A percentile compares a stretch with the other conserved stretches of the same genome.
Conservation (phyloP, 768 basidiomycete genomes). For the Trichaptum fuscoviolaceum region DNA sequence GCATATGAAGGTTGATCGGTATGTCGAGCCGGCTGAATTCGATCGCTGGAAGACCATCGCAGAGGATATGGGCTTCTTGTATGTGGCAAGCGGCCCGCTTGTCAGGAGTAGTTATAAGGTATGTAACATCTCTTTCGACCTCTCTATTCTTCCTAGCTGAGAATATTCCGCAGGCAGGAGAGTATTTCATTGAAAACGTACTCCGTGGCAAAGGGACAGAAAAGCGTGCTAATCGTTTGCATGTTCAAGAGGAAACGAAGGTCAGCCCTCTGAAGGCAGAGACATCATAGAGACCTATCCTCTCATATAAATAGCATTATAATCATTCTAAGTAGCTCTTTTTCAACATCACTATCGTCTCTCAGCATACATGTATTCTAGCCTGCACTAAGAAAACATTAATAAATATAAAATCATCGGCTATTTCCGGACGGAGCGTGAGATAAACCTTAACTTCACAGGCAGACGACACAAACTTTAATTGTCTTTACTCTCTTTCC, state of each 20-base stretch:
- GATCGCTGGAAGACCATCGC: slow-evolving; percentile 86
- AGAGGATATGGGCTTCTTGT: slow-evolving; percentile 92
- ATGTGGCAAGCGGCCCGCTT: slow-evolving; percentile 94
- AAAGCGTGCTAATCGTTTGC: slow-evolving; percentile 27
- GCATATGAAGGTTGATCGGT: slow-evolving; percentile 98
- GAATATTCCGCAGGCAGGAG: slow-evolving; percentile 65
- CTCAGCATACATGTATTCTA: background rate
- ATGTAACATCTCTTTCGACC: slow-evolving; percentile 16
- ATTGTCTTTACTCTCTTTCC: slow-evolving; percentile 25
- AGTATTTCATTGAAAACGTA: slow-evolving; percentile 92
- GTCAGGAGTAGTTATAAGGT: slow-evolving; percentile 98
- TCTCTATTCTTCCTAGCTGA: slow-evolving; percentile 9
- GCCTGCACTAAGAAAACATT: background rate
- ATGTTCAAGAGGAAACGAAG: background rate
- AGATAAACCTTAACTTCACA: background rate
- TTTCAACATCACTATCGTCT: background rate
- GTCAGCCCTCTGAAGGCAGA: background rate
- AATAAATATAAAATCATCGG: slow-evolving; percentile 5
- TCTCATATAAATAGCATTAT: background rate
- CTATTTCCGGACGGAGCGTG: slow-evolving; percentile 2
- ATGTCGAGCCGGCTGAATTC: slow-evolving; percentile 92
- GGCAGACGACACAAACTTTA: background rate
- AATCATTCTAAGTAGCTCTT: background rate
- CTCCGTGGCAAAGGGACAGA: slow-evolving; percentile 53
- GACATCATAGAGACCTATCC: background rate